phyloP scores from a whole-genome alignment of 495 filamentous ascomycete genomes.

The Tuber borchii region DNA sequence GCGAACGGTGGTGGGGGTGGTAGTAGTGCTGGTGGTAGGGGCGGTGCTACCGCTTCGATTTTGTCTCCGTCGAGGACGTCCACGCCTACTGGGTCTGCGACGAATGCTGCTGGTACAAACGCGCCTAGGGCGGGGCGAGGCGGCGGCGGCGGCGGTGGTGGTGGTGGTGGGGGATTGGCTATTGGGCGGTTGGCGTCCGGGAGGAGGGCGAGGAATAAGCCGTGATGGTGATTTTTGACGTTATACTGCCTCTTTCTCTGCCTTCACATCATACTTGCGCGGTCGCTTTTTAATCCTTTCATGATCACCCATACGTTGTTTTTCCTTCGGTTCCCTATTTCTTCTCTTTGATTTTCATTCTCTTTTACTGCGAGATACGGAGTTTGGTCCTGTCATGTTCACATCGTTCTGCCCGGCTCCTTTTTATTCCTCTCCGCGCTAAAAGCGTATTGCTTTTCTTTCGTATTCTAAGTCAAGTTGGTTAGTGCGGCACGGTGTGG shows the following conservation, averaged over 20 bases:
- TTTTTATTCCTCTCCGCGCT: neutral
- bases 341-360: neutral
- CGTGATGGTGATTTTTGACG: neutral
- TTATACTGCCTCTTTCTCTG: neutral
- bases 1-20: conserved; percentile 18
- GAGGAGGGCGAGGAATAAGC: conserved; percentile 30
- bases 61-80: conserved; percentile 34
- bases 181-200: conserved; percentile 35
- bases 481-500: neutral
- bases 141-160: neutral
- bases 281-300: conserved; percentile 8
- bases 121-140: conserved; percentile 6
- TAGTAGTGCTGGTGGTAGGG: conserved; percentile 20
- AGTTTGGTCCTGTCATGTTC: conserved; percentile 5
- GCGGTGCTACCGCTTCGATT: conserved; percentile 24
- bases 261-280: neutral
- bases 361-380: neutral
- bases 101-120: conserved; percentile 22
- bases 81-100: conserved; percentile 31
- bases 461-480: neutral
- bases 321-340: neutral
- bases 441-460: neutral
- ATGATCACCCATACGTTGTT: conserved; percentile 6
- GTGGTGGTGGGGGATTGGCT: conserved; percentile 20
- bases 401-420: neutral